These are phyloP conservation scores for Aspergillus intermedius DNA, from an alignment of 2,329 filamentous ascomycete species.

Conservation along the genomic window DNA sequence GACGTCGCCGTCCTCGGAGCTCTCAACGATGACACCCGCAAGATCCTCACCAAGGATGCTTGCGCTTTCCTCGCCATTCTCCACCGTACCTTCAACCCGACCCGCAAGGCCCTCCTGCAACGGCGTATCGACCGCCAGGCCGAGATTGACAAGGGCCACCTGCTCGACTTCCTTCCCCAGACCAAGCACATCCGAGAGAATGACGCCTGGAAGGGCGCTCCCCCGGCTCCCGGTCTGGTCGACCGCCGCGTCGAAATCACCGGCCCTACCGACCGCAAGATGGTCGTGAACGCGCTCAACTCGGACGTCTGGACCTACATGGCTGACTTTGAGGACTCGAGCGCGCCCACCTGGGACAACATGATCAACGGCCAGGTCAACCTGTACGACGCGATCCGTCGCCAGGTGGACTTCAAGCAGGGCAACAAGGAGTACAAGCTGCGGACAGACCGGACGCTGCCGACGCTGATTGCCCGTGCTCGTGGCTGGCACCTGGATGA, in stretches of 20 bases:
- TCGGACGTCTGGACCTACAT: slow-evolving; percentile 98
- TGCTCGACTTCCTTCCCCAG: slow-evolving; percentile 93
- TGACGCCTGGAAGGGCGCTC: slow-evolving; percentile 84
- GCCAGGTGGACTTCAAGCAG: slow-evolving; percentile 92
- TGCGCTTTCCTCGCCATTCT: slow-evolving; percentile 88
- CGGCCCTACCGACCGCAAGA: slow-evolving; percentile 94
- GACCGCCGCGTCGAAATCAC: slow-evolving; percentile 97
- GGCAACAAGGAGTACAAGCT: slow-evolving; percentile 96
- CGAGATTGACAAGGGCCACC: slow-evolving; percentile 80
- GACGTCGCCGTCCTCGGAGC: slow-evolving; percentile 80
- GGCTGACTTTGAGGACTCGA: slow-evolving; percentile 98
- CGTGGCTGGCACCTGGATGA: slow-evolving; percentile 97
- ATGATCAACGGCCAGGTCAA: slow-evolving; percentile 99
- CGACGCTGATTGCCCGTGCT: slow-evolving; percentile 88
- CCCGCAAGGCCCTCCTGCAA: slow-evolving; percentile 81
- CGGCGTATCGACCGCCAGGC: slow-evolving; percentile 79
- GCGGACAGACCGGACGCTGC: slow-evolving; percentile 76
- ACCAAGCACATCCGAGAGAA: slow-evolving; percentile 93
- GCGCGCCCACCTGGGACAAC: slow-evolving; percentile 95
- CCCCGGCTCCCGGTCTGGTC: slow-evolving; percentile 83
- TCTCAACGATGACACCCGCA: slow-evolving; percentile 70
- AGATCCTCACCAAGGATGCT: slow-evolving; percentile 87
- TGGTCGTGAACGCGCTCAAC: slow-evolving; percentile 97
- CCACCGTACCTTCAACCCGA: slow-evolving; percentile 88
- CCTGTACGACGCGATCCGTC: slow-evolving; percentile 90